phyloP scores from a whole-genome alignment of 257 asterid genomes.

The Nicotiana tomentosiformis region DNA sequence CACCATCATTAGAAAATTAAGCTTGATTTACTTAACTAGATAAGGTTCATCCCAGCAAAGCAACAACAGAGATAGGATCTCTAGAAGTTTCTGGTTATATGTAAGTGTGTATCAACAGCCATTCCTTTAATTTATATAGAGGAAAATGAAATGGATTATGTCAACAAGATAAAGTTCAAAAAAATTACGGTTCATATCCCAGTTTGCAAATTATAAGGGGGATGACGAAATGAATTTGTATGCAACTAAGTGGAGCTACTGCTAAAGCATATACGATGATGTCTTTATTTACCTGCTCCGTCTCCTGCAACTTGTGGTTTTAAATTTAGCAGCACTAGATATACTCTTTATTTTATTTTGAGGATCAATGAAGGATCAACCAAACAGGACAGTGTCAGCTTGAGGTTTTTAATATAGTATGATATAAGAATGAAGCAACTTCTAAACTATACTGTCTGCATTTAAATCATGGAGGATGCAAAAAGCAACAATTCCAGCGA shows the following conservation, averaged over 20 bases:
- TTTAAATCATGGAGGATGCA: background rate
- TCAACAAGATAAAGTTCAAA: background rate
- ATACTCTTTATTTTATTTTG: background rate
- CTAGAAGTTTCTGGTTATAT: too few relatives aligned
- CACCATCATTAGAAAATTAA: too few relatives aligned
- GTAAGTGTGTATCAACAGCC: background rate
- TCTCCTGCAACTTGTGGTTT: background rate
- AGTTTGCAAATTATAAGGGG: background rate
- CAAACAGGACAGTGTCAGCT: background rate
- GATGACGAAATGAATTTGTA: background rate
- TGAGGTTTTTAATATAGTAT: background rate
- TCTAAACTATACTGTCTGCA: background rate
- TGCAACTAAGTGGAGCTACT: background rate
- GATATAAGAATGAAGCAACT: background rate
- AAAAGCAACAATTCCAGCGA: slow-evolving; percentile 5
- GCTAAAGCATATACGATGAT: background rate
- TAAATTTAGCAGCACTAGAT: background rate
- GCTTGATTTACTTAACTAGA: background rate
- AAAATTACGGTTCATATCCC: background rate
- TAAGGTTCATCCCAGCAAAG: background rate
- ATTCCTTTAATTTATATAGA: background rate
- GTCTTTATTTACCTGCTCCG: slow-evolving; percentile 2
- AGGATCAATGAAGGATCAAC: background rate
- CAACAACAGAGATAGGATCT: background rate
- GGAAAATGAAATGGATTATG: background rate